Base-by-base conservation (phyloP, 169 alveolate genomes). In the Cryptosporidium xiaoi region DNA sequence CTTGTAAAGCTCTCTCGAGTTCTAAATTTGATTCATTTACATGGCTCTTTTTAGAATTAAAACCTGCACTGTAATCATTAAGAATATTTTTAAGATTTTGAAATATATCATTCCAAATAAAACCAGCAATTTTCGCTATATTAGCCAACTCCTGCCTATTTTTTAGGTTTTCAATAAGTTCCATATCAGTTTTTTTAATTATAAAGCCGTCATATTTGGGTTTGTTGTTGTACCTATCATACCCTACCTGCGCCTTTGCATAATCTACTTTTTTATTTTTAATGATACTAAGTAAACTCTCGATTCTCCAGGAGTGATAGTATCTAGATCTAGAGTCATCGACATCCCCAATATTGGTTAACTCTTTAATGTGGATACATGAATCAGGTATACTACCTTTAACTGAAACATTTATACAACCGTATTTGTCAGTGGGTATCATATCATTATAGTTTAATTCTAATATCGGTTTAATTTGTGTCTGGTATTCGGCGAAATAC, bases 401-500 rank as follows among this genome's bases (percentile, higher is more conserved):
- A 62, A 46, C 64, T 7, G 87, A 44, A 40, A 62, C 31, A 60
- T 77, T 44, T 18, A 77, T 44, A 6, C 55, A 27, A 24, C 36
- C 33, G 29, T 46, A 77, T 16, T 44, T n/a, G 31, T 60, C 64
- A 34, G n/a, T 48, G 4, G 87, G 87, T 16, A 77, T 62, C 46
- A 58, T n/a, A 60, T 77, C 71, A 34, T 44, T 58, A 51, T 27
- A 60, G 29, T 56, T 60, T 15, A 77, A 20, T 50, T 77, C 87
- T 0, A 27, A 36, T 31, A 77, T n/a, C 3, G 71, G 77, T 62
- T 60, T 62, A 15, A 77, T 60, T 60, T 77, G 77, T 8, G 87
- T 77, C 51, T 77, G 87, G 48, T 34, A 77, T 48, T 77, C 87
- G 18, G 87, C 87, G n/a, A 24, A 77, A 44, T 60, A 77, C 48